Evolutionary conservation across 2,329 filamentous ascomycete genomes (phyloP), one percentile per base, ranked within the genome.

Genomic region (Eurotiales sp.): DNA sequence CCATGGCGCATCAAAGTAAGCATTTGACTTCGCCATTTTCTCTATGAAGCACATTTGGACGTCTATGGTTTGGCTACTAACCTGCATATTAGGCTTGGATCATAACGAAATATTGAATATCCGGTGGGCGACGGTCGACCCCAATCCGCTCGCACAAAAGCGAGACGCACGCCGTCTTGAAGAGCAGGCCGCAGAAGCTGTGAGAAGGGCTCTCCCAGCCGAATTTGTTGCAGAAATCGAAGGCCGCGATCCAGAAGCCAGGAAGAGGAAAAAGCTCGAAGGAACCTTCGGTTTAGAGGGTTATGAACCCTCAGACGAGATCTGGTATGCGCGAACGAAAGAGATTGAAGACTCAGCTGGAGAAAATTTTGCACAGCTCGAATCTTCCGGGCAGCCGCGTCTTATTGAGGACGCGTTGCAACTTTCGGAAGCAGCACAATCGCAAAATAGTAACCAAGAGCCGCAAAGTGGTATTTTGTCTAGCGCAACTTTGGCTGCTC

Each of bases 161-260:
- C 81, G 95, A 54, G 93, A 99, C 71, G 92, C 87, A 2, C 80
- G 87, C 34, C 80, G 86, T 36, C 86, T 99, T 54, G 93, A 99
- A 66, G 93, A 99, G 65, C 93, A 99, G 68, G 93, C 93, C 2
- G 93, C 93, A 0, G 93, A 96, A 63, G 95, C 93, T 1, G 90
- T 99, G 52, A 78, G 93, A 15, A 80, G 87, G 58, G 92, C 93
- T 0, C 75, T 99, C 4, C 93, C 93, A 0, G 90, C 87, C 0
- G 89, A 90, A 23, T 97, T 93, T 58, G 85, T 99, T 0, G 90
- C 90, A 0, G 90, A 99, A 74, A 85, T 99, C 43, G 93, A 99
- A 68, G 93, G 93, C 14, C 83, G 88, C 46, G 90, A 96, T 58
- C 88, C 88, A 0, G 89, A 91, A 61, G 87, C 90, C 36, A 81